Evolutionary conservation across 352 stramenopile species (phyloP).

Genomic region (Globisporangium canariense): DNA sequence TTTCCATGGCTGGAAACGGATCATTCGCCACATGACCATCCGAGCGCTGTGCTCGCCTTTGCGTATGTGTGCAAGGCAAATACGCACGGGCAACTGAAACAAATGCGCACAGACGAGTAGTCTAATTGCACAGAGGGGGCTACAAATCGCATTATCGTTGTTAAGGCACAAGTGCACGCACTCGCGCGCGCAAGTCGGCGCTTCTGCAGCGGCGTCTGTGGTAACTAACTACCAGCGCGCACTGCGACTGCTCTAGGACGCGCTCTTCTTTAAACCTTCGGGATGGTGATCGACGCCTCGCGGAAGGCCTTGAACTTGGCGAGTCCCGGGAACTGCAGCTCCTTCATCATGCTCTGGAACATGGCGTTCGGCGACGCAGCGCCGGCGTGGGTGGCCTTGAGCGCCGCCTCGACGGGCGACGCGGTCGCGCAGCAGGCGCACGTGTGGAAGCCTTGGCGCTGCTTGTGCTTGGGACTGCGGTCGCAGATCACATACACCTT

Average conservation of each 20-base stretch:
- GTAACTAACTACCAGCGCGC: neutral
- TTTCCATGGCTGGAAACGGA: slow-evolving; percentile 12
- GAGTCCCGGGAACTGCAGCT: slow-evolving; percentile 92
- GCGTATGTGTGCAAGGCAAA: neutral
- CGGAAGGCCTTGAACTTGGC: slow-evolving; percentile 77
- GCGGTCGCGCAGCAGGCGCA: slow-evolving; percentile 33
- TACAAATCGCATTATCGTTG: slow-evolving; percentile 11
- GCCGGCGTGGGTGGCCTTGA: slow-evolving; percentile 16
- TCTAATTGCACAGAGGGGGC: neutral
- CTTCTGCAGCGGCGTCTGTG: neutral
- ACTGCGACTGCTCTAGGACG: slow-evolving; percentile 7
- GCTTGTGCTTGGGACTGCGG: slow-evolving; percentile 91
- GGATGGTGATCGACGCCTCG: slow-evolving; percentile 62
- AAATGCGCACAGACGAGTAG: neutral
- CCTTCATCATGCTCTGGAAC: slow-evolving; percentile 90
- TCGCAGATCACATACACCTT: slow-evolving; percentile 92
- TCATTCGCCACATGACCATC: neutral
- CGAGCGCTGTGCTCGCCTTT: neutral
- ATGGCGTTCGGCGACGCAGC: slow-evolving; percentile 88
- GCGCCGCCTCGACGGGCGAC: slow-evolving; percentile 20
- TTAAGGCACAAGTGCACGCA: slow-evolving; percentile 1
- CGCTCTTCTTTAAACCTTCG: slow-evolving; percentile 43
- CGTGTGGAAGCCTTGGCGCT: slow-evolving; percentile 91
- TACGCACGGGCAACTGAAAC: neutral
- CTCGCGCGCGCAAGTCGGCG: neutral